Conservation (phyloP, 2,329 filamentous ascomycete genomes). For the Trichoderma polysporum region DNA sequence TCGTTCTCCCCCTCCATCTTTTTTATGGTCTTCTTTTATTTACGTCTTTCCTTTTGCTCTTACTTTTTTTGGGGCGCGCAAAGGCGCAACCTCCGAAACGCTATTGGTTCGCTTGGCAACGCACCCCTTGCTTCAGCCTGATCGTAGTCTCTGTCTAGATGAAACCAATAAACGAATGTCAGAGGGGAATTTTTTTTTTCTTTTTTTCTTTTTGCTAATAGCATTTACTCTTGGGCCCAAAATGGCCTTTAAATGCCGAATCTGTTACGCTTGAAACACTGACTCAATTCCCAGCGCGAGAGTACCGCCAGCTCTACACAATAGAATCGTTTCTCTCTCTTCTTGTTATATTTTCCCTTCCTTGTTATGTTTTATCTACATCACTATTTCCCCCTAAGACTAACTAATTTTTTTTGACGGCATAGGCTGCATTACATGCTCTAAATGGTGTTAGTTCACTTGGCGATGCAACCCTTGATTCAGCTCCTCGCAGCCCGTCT, state of each 20-base stretch:
- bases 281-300: not conserved
- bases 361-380: too few relatives aligned
- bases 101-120: too few relatives aligned
- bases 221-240: not conserved
- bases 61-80: too few relatives aligned
- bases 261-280: not conserved
- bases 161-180: too few relatives aligned
- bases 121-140: not conserved
- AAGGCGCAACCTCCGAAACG: too few relatives aligned
- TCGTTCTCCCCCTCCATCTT: too few relatives aligned
- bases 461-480: not conserved
- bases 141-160: too few relatives aligned
- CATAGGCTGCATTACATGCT: not conserved
- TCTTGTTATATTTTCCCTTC: not conserved
- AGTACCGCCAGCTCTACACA: not conserved
- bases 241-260: not conserved
- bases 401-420: too few relatives aligned
- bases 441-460: not conserved
- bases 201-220: not conserved
- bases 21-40: not conserved
- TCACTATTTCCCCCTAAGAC: too few relatives aligned
- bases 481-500: not conserved
- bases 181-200: too few relatives aligned
- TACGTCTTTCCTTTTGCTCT: too few relatives aligned
- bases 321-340: not conserved